Evolutionary conservation across 768 basidiomycete species (phyloP).

Genomic region (Panus rudis): DNA sequence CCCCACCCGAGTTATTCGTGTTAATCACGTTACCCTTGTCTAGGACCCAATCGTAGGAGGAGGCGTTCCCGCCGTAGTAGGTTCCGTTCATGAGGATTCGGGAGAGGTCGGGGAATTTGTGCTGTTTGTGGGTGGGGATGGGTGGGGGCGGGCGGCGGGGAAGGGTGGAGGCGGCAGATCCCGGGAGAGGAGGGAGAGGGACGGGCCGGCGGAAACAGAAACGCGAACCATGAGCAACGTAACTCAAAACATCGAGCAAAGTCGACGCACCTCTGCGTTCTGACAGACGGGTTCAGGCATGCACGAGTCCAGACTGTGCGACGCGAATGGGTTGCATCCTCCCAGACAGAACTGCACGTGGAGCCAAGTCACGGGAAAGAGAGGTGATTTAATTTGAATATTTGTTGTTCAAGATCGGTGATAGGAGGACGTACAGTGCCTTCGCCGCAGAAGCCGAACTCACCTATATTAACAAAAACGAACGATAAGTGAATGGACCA

Average conservation of each 20-base stretch:
- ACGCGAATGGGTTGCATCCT: slow-evolving; percentile 79
- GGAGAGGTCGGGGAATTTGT: slow-evolving; percentile 57
- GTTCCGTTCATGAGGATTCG: slow-evolving; percentile 62
- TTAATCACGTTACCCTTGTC: slow-evolving; percentile 62
- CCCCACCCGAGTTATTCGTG: slow-evolving; percentile 53
- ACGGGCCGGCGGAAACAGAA: neutral
- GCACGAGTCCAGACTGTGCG: slow-evolving; percentile 59
- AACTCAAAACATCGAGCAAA: neutral
- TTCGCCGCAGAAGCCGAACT: slow-evolving; percentile 49
- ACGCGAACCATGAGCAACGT: neutral
- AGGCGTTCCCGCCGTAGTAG: slow-evolving; percentile 66
- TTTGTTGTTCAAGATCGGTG: neutral
- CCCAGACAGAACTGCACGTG: slow-evolving; percentile 64
- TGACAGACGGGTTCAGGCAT: slow-evolving; percentile 66
- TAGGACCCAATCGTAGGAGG: slow-evolving; percentile 67
- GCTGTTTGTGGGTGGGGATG: slow-evolving; percentile 39
- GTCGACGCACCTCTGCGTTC: slow-evolving; percentile 42
- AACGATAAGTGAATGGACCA: neutral
- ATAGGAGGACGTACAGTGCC: slow-evolving; percentile 26
- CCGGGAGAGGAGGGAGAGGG: neutral
- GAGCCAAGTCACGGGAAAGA: neutral
- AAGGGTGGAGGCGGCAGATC: too few relatives aligned
- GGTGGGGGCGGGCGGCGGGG: neutral
- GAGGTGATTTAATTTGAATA: slow-evolving; percentile 6
- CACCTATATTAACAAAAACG: slow-evolving; percentile 26